Base-by-base conservation (phyloP, 352 stramenopile species). In the Globisporangium paroecandrum region DNA sequence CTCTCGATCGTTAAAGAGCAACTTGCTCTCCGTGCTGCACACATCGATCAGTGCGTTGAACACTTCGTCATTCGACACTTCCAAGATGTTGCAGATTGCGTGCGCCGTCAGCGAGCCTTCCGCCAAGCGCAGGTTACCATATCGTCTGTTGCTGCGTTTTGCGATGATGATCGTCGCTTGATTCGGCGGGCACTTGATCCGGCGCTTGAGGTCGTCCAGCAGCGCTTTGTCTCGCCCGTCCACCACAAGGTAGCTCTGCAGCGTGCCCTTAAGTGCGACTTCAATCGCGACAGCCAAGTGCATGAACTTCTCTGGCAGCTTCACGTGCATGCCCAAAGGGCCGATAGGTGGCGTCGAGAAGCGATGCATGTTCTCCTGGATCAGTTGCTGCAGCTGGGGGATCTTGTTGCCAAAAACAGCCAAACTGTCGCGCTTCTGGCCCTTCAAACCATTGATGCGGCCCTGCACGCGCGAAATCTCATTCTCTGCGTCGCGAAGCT, bases 31-130 rank as follows among this genome's bases (percentile, higher is more conserved):
- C 1, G 81, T 91, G 58, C 75, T 89, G 66, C 85, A 90, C 6
- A 91, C 78, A 64, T 95, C 87, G 7, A 95, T 67, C 3, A 95
- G 68, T 49, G 84, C 84, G 58, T 95, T 95, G 60, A 92, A 95
- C 4, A 94, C 87, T 36, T 95, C 81, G 55, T 89, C 76, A 36
- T 94, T 66, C 20, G 70, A 82, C 10, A 95, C 78, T 55, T 93
- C 81, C 1, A 95, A 56, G 51, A 94, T 79, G 59, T 90, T 93
- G 67, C 79, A 89, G 62, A 95, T 90, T 12, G 85, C 79, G 51
- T 94, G 84, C n/a, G 62, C 54, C 0, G 70, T 73, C 3, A 93
- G 69, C 8, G 71, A 56, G 6, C 84, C 84, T 34, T 88, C 78
- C 5, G 85, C 76, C 0, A 93, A 24, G 12, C 81, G 81, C 29